A percentile compares a stretch with the other conserved stretches of the same genome.
Conservation (phyloP, 2,329 filamentous ascomycete genomes). For the Alternaria ventricosa region DNA sequence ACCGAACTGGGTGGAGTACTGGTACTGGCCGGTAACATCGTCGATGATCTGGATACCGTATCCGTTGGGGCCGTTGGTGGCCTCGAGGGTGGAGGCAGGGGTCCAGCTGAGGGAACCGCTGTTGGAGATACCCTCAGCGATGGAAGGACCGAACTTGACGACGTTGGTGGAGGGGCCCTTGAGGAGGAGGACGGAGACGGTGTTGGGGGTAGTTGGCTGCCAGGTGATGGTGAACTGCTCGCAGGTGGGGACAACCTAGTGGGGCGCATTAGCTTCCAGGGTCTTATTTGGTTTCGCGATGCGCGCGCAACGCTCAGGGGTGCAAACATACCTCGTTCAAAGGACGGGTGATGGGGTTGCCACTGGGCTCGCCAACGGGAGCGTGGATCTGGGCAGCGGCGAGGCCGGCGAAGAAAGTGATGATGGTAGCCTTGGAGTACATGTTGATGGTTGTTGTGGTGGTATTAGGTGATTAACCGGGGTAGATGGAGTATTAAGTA, state of each 20-base stretch:
- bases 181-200: slow-evolving; percentile 66
- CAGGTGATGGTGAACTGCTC: slow-evolving; percentile 65
- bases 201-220: slow-evolving; percentile 57
- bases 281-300: neutral
- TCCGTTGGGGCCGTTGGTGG: slow-evolving; percentile 53
- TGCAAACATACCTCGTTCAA: slow-evolving; percentile 53
- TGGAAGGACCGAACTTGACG: slow-evolving; percentile 58
- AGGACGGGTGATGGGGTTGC: slow-evolving; percentile 63
- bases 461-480: slow-evolving; percentile 40
- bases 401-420: slow-evolving; percentile 61
- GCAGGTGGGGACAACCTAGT: slow-evolving; percentile 60
- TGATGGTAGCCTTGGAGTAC: slow-evolving; percentile 49
- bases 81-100: slow-evolving; percentile 56
- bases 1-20: slow-evolving; percentile 67
- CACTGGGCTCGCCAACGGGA: slow-evolving; percentile 45
- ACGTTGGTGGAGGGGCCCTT: slow-evolving; percentile 65
- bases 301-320: neutral
- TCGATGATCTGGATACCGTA: slow-evolving; percentile 69
- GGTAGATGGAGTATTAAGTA: slow-evolving; percentile 24
- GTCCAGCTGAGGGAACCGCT: slow-evolving; percentile 63
- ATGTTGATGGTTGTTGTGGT: slow-evolving; percentile 33
- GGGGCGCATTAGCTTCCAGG: slow-evolving; percentile 7
- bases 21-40: slow-evolving; percentile 65
- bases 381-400: slow-evolving; percentile 47
- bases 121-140: slow-evolving; percentile 61